A percentile compares a stretch with the other conserved stretches of the same genome.
Evolutionary conservation across 2,329 filamentous ascomycete species (phyloP).

Genomic region (Beauveria sp.): DNA sequence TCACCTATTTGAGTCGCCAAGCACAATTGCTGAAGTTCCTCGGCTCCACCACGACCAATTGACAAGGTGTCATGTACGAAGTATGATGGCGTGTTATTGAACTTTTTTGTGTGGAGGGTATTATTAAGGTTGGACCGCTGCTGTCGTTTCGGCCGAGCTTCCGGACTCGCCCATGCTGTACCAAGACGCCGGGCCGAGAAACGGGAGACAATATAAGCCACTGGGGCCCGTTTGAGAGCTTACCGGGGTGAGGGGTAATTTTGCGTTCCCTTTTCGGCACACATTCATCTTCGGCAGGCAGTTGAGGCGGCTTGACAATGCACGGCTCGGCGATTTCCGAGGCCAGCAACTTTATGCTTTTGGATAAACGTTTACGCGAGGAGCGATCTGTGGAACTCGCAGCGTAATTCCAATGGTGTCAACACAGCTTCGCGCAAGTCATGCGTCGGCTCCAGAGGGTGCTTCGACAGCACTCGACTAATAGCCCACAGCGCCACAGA

Average conservation of each 20-base stretch:
- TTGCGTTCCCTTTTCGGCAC: background rate
- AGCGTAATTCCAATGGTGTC: too few species aligned
- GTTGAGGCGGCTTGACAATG: background rate
- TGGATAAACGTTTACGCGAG: too few species aligned
- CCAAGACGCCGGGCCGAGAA: constrained; percentile 2
- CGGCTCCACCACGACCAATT: background rate
- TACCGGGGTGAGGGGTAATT: background rate
- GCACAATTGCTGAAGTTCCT: background rate
- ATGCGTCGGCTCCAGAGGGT: background rate
- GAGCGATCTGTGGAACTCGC: too few species aligned
- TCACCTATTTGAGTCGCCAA: background rate
- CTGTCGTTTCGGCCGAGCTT: constrained; percentile 3
- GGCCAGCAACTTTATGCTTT: too few species aligned
- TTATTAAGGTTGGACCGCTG: background rate
- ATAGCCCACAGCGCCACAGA: background rate
- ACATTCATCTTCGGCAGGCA: background rate
- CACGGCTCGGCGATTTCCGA: too few species aligned
- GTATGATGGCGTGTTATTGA: background rate
- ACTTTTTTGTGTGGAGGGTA: background rate
- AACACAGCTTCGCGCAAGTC: background rate
- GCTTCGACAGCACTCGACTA: background rate
- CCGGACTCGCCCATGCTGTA: background rate
- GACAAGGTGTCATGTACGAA: background rate
- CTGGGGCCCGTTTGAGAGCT: background rate
- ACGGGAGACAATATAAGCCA: background rate